Percentiles rank a stretch among this genome's conserved stretches.
Evolutionary conservation across 2,329 filamentous ascomycete genomes (phyloP).

Genomic region (Penicillium sp.): DNA sequence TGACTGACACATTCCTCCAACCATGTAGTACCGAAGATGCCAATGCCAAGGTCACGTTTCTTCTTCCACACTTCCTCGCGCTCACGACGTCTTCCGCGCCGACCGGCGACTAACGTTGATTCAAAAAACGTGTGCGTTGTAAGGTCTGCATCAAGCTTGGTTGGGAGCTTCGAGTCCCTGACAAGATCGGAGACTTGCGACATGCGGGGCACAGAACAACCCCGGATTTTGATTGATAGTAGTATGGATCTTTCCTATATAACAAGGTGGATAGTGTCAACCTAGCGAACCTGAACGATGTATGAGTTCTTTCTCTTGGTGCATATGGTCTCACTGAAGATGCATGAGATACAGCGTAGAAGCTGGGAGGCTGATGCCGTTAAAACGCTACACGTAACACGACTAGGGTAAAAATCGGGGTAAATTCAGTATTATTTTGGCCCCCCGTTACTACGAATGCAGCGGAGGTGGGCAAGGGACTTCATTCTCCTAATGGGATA

Average conservation of each 20-base stretch:
- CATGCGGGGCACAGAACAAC: constrained; percentile 6
- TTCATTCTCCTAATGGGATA: constrained; percentile 10
- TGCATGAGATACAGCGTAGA: not conserved
- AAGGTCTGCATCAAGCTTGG: constrained; percentile 7
- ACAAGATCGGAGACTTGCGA: constrained; percentile 15
- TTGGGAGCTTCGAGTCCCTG: constrained; percentile 14
- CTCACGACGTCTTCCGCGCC: constrained; percentile 5
- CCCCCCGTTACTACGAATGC: not conserved
- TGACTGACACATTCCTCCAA: constrained; percentile 6
- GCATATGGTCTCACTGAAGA: not conserved
- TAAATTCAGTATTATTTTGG: constrained; percentile 2
- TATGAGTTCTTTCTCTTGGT: not conserved
- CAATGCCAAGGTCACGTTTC: constrained; percentile 8
- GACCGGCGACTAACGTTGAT: constrained; percentile 2
- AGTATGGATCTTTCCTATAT: not conserved
- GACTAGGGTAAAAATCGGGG: not conserved
- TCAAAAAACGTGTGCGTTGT: constrained; percentile 17
- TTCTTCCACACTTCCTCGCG: constrained; percentile 12
- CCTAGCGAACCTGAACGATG: not conserved
- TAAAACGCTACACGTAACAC: not conserved
- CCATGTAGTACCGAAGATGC: constrained; percentile 11
- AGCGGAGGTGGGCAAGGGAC: not conserved
- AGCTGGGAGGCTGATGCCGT: not conserved
- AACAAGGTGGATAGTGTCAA: not conserved
- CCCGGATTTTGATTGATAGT: not conserved